Evolutionary conservation across 495 filamentous ascomycete genomes (phyloP), one percentile per base, ranked within the genome.

Genomic region (Aspergillus biplanus): DNA sequence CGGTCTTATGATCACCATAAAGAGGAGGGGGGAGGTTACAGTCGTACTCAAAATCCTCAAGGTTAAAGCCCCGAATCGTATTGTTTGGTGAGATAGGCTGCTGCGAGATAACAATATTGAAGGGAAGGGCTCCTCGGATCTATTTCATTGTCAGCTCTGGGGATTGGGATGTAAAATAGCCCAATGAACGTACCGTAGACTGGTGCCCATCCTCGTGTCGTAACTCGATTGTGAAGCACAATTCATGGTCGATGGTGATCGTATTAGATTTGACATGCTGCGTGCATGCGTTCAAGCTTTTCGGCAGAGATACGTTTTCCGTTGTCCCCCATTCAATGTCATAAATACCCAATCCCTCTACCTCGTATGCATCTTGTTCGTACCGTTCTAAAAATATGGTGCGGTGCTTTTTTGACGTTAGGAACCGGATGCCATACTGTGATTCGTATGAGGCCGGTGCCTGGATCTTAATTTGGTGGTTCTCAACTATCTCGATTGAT

Each of bases 51-150:
- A 65, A 55, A 9, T 56, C 15, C 46, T 67, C 55, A 7, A 64
- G 13, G 35, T 62, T 21, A 27, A 56, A 52, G 0, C 56, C 50
- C 13, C 49, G 46, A 33, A 66, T 46, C 7, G 46, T 48, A 1
- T 48, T 53, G 54, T 65, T 44, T 5, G 44, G 37, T 13, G 46
- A 44, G 12, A 62, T 57, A 1, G 61, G 47, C 31, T 56, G n/a
- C 9, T 65, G 65, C 33, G 63, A 55, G 62, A 72, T 69, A 35
- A 62, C 53, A 27, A 72, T 66, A 44, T 61, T 62, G 33, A 72
- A 62, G 1, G 67, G 67, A 34, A 72, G 33, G 15, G 49, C 34
- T 48, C 59, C 61, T n/a, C 49, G 34, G 2, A 72, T 56, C 69
- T 72, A 27, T 2, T n/a, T 31, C 6, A n/a, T 0, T 1, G 33